These are phyloP conservation scores for Fragilaria crotonensis DNA, from an alignment of 108 stramenopile genomes.

Conservation along the genomic window DNA sequence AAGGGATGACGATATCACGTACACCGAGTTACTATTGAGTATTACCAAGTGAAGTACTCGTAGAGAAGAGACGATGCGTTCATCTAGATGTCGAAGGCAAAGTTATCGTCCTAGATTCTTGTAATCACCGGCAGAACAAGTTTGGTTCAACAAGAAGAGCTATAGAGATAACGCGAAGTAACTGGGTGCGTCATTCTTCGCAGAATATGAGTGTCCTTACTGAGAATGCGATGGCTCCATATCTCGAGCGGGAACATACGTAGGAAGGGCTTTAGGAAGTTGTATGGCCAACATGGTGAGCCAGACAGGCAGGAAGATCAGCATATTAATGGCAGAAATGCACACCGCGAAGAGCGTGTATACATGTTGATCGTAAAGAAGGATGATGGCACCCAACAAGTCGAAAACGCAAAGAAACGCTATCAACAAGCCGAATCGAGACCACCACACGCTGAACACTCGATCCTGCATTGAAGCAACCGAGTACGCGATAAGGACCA, in stretches of 20 bases:
- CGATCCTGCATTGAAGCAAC: conserved; percentile 11
- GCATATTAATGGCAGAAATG: conserved; percentile 30
- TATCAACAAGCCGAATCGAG: conserved; percentile 39
- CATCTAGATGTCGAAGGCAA: no score
- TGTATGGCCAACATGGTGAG: conserved; percentile 37
- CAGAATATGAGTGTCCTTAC: no score
- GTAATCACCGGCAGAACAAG: no score
- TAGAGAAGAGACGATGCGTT: no score
- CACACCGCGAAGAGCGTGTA: conserved; percentile 42
- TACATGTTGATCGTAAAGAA: conserved; percentile 35
- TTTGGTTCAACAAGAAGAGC: no score
- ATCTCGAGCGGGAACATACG: background rate
- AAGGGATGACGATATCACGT: no score
- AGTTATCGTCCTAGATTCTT: no score
- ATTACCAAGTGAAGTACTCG: no score
- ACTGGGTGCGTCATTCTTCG: no score
- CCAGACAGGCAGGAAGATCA: conserved; percentile 60
- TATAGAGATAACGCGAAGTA: no score
- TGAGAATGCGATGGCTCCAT: background rate
- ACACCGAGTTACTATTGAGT: no score
- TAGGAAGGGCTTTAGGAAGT: conserved; percentile 32
- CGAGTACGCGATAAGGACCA: conserved; percentile 20
- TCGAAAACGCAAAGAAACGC: conserved; percentile 43
- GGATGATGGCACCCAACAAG: conserved; percentile 52
- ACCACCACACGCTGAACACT: conserved; percentile 50